Evolutionary conservation across 2,329 filamentous ascomycete genomes (phyloP).

Genomic region (Penicillium freii): DNA sequence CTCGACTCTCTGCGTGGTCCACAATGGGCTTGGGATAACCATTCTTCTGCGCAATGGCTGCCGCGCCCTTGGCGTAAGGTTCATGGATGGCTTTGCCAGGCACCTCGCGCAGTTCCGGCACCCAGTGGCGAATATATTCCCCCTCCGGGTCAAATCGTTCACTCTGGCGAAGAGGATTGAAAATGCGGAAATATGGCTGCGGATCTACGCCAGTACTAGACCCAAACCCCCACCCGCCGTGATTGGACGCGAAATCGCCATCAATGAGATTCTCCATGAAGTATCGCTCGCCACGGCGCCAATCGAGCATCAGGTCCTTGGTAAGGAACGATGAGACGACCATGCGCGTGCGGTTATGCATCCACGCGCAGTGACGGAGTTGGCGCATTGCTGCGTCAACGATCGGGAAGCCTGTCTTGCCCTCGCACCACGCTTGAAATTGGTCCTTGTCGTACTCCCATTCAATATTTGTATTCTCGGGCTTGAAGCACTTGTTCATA

Average conservation of each 20-base stretch:
- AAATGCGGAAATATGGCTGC: conserved; percentile 87
- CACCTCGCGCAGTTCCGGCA: conserved; percentile 68
- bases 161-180: conserved; percentile 80
- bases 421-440: conserved; percentile 72
- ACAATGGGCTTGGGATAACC: conserved; percentile 76
- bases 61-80: conserved; percentile 68
- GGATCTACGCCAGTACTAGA: conserved; percentile 74
- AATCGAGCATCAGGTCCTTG: conserved; percentile 79
- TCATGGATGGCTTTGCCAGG: conserved; percentile 73
- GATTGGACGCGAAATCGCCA: conserved; percentile 77
- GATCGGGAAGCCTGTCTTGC: conserved; percentile 75
- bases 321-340: conserved; percentile 75
- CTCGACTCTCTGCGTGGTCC: conserved; percentile 67
- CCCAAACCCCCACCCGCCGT: conserved; percentile 66
- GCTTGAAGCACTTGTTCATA: conserved; percentile 78
- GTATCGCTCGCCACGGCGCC: conserved; percentile 75
- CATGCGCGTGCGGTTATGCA: conserved; percentile 87
- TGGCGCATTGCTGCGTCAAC: conserved; percentile 87
- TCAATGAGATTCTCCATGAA: conserved; percentile 82
- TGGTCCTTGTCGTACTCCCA: conserved; percentile 74
- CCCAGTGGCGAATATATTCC: conserved; percentile 78
- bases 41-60: conserved; percentile 57
- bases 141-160: conserved; percentile 81
- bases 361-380: conserved; percentile 64
- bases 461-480: conserved; percentile 74